Evolutionary conservation across 495 filamentous ascomycete species (phyloP).

Genomic region (Aspergillus wentii): DNA sequence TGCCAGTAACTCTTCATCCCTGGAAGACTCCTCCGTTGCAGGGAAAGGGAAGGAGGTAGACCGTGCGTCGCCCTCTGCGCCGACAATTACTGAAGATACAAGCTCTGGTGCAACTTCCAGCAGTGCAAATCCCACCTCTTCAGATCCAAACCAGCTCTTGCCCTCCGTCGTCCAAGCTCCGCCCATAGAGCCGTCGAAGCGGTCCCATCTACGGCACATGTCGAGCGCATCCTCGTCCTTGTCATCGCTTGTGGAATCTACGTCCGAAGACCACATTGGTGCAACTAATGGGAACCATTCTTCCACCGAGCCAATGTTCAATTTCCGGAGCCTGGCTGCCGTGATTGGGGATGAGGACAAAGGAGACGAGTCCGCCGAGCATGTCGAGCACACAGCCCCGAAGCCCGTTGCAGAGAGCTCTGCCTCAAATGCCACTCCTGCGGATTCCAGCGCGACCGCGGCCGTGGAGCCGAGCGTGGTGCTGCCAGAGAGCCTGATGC

Average conservation of each 20-base stretch:
- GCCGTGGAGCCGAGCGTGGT: constrained; percentile 8
- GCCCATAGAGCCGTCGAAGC: constrained; percentile 36
- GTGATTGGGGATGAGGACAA: constrained; percentile 73
- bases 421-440: constrained; percentile 14
- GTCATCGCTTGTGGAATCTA: constrained; percentile 67
- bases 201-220: constrained; percentile 71
- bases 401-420: constrained; percentile 17
- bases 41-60: constrained; percentile 85
- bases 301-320: constrained; percentile 76
- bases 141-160: constrained; percentile 8
- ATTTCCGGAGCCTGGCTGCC: constrained; percentile 82
- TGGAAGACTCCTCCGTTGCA: constrained; percentile 26
- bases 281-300: constrained; percentile 46
- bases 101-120: constrained; percentile 1
- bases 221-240: constrained; percentile 78
- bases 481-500: constrained; percentile 12
- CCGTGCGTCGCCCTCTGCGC: constrained; percentile 30
- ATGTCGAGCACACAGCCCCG: constrained; percentile 31
- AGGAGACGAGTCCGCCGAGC: constrained; percentile 35
- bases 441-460: constrained; percentile 13
- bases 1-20: constrained; percentile 35
- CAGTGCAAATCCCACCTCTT: constrained; percentile 1
- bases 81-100: constrained; percentile 1
- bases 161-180: constrained; percentile 15
- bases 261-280: constrained; percentile 38